These are phyloP conservation scores for Candida tropicalis DNA, from an alignment of 1,139 yeast species.

Conservation along the genomic window DNA sequence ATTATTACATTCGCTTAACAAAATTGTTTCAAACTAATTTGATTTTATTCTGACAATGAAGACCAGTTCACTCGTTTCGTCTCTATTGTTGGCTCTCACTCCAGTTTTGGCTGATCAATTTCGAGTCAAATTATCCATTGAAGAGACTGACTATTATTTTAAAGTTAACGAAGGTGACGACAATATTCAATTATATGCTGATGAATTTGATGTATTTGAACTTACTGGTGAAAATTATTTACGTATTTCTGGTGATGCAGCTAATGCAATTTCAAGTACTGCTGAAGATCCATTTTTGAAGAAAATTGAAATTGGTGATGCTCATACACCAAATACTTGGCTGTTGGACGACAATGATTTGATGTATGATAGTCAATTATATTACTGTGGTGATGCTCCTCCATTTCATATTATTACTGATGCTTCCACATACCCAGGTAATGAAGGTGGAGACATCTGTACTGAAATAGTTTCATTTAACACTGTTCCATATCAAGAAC, in stretches of 20 bases:
- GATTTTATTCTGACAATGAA: not conserved
- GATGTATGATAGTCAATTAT: not conserved
- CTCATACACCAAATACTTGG: not conserved
- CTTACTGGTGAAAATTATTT: not conserved
- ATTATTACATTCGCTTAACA: not conserved
- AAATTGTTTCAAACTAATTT: not conserved
- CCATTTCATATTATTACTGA: not conserved
- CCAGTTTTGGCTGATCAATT: not conserved
- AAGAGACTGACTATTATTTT: not conserved
- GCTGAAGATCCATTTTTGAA: not conserved
- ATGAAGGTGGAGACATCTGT: not conserved
- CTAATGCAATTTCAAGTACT: not conserved
- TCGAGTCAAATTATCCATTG: not conserved
- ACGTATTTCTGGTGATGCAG: not conserved
- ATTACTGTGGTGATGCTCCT: not conserved
- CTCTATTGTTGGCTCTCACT: not conserved
- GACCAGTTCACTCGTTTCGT: constrained; percentile 5
- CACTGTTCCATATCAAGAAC: no score
- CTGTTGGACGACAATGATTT: not conserved
- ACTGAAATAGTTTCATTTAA: not conserved
- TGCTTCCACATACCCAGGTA: not conserved
- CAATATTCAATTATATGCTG: not conserved
- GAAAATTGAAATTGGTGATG: not conserved
- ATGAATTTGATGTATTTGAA: not conserved
- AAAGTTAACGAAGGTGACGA: not conserved